A percentile compares a stretch with the other conserved stretches of the same genome.
Conservation (phyloP, 371 early-diverging fungal species). For the Rhizopus sp. region DNA sequence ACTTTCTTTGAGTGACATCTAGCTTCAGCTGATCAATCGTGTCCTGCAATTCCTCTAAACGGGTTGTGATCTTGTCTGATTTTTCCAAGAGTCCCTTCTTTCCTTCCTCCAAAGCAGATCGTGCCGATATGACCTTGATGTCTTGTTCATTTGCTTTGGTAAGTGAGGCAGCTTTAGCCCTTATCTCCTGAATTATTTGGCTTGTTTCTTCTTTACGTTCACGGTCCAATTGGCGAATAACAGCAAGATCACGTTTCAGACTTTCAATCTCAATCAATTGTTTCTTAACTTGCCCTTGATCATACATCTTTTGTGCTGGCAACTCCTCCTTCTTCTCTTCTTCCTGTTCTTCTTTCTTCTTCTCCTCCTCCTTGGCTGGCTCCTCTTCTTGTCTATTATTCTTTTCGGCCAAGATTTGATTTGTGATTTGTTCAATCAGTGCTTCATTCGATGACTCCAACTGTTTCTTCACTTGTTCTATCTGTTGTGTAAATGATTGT, state of each 20-base stretch:
- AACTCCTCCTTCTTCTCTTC: slow-evolving; percentile 6
- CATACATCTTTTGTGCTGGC: slow-evolving; percentile 9
- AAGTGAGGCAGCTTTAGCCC: slow-evolving; percentile 48
- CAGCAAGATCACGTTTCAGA: slow-evolving; percentile 53
- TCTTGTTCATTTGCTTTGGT: slow-evolving; percentile 39
- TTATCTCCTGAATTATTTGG: slow-evolving; percentile 39
- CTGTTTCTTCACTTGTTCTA: slow-evolving; percentile 40
- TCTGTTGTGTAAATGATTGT: slow-evolving; percentile 31
- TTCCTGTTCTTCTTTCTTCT: slow-evolving; percentile 38
- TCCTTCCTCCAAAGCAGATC: slow-evolving; percentile 63
- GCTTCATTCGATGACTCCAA: slow-evolving; percentile 22
- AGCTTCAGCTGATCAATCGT: slow-evolving; percentile 76
- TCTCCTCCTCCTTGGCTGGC: slow-evolving; percentile 89
- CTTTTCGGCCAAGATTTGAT: background rate
- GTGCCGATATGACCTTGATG: slow-evolving; percentile 30
- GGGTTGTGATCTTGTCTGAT: slow-evolving; percentile 62
- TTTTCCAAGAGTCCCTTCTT: slow-evolving; percentile 62
- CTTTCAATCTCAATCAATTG: slow-evolving; percentile 38
- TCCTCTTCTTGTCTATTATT: slow-evolving; percentile 40
- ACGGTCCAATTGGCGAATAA: slow-evolving; percentile 62
- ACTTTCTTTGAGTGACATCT: slow-evolving; percentile 76
- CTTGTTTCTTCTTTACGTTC: slow-evolving; percentile 56
- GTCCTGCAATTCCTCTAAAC: slow-evolving; percentile 74
- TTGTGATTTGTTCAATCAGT: background rate
- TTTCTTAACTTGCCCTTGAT: slow-evolving; percentile 17